Evolutionary conservation across 2,329 filamentous ascomycete species (phyloP).

Genomic region (Fusarium subglutinans): DNA sequence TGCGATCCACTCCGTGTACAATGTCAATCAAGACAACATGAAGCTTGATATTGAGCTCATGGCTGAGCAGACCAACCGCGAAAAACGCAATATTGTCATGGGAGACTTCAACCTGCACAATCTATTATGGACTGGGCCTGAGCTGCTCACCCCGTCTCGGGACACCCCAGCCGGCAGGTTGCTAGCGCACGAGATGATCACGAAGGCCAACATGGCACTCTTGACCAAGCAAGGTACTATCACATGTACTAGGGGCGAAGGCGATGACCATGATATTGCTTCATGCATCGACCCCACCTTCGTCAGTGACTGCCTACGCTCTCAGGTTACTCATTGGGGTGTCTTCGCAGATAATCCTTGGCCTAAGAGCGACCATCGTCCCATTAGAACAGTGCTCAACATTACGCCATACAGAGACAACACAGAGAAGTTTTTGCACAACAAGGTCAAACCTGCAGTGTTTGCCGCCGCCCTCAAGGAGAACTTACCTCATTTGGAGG

Average conservation of each 20-base stretch:
- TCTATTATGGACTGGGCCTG: background rate
- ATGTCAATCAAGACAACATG: background rate
- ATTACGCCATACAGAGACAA: background rate
- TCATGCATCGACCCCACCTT: constrained; percentile 13
- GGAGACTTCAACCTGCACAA: constrained; percentile 14
- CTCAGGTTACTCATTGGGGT: background rate
- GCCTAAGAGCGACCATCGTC: background rate
- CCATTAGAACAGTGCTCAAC: background rate
- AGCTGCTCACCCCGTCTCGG: background rate
- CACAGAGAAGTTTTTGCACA: background rate
- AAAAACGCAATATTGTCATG: background rate
- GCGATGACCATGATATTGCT: background rate
- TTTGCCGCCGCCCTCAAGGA: background rate
- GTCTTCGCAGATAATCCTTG: background rate
- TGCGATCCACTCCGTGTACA: constrained; percentile 4
- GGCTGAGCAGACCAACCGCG: background rate
- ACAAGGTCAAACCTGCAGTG: background rate
- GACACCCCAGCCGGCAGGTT: background rate
- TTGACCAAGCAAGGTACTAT: background rate
- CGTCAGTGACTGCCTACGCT: background rate
- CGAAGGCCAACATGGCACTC: background rate
- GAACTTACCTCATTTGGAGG: background rate
- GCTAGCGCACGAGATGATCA: background rate
- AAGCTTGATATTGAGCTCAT: background rate
- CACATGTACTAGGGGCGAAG: background rate